Evolutionary conservation across 1,139 yeast species (phyloP).

Genomic region (Pichia sp.): DNA sequence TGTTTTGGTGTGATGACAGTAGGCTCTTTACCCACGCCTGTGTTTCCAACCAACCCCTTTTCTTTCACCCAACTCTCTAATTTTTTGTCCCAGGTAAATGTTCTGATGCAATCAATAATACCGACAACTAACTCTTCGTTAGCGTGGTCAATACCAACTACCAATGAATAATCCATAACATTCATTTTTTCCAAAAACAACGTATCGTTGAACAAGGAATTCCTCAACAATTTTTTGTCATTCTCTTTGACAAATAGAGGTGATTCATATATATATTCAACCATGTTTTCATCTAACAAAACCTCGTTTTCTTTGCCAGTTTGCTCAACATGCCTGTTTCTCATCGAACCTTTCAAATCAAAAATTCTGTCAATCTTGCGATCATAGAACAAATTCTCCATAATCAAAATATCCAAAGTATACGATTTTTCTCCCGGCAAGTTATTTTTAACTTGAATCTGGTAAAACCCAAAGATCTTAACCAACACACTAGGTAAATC

Average conservation of each 20-base stretch:
- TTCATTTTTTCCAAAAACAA: conserved; percentile 93
- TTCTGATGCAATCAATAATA: conserved; percentile 88
- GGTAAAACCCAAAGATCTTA: conserved; percentile 92
- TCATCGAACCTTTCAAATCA: conserved; percentile 96
- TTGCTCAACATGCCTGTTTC: conserved; percentile 93
- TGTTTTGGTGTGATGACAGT: conserved; percentile 96
- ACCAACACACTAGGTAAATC: conserved; percentile 92
- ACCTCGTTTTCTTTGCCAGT: conserved; percentile 96
- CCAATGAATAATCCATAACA: conserved; percentile 96
- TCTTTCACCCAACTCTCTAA: conserved; percentile 99
- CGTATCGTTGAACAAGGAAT: conserved; percentile 93
- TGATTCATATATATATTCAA: conserved; percentile 91
- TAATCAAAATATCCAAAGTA: conserved; percentile 85
- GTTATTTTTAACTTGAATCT: conserved; percentile 77
- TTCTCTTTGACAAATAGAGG: conserved; percentile 93
- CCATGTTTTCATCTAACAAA: conserved; percentile 93
- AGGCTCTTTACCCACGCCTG: conserved; percentile 83
- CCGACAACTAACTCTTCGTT: conserved; percentile 76
- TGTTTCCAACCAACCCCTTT: conserved; percentile 78
- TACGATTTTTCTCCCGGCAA: conserved; percentile 59
- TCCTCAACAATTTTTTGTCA: conserved; percentile 74
- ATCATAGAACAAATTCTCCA: conserved; percentile 92
- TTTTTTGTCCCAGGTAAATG: conserved; percentile 98
- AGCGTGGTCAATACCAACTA: conserved; percentile 79
- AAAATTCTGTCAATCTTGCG: conserved; percentile 79